Evolutionary conservation across 306 rosid genomes (phyloP).

Genomic region (Glycine latifolia): DNA sequence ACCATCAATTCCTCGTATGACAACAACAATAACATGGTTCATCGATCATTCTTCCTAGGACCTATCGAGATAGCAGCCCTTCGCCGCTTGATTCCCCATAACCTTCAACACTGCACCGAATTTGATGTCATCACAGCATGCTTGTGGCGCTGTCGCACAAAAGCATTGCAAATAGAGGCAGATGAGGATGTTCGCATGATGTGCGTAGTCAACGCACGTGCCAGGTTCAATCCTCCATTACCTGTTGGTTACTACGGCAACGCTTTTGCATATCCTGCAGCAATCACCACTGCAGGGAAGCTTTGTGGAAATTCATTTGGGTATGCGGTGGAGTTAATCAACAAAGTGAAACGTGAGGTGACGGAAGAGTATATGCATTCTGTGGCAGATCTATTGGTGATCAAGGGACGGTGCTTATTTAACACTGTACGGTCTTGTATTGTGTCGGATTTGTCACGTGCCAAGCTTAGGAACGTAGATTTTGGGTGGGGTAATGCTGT

Average conservation of each 20-base stretch:
- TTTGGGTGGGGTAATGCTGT: constrained; percentile 68
- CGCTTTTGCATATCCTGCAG: neutral
- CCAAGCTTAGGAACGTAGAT: constrained; percentile 12
- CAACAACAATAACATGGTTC: neutral
- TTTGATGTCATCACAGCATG: constrained; percentile 39
- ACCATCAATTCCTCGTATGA: neutral
- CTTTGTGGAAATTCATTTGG: constrained; percentile 9
- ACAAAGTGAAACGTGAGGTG: constrained; percentile 15
- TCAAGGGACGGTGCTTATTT: constrained; percentile 22
- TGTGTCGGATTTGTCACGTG: constrained; percentile 47
- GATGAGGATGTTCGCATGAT: constrained; percentile 19
- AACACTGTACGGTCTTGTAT: neutral
- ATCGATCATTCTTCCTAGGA: constrained; percentile 28
- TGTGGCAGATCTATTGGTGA: constrained; percentile 49
- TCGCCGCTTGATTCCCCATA: neutral
- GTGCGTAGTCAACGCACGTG: constrained; percentile 9
- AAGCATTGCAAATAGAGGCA: constrained; percentile 30
- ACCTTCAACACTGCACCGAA: neutral
- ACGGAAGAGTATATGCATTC: constrained; percentile 52
- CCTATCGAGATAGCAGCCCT: constrained; percentile 6
- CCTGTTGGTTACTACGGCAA: constrained; percentile 46
- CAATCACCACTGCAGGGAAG: neutral
- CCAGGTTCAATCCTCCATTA: neutral
- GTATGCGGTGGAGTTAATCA: constrained; percentile 33
- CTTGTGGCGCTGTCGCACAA: constrained; percentile 38